Evolutionary conservation across 1,139 yeast species (phyloP), one percentile per base, ranked within the genome.

Genomic region (Hyphopichia khmerensis): DNA sequence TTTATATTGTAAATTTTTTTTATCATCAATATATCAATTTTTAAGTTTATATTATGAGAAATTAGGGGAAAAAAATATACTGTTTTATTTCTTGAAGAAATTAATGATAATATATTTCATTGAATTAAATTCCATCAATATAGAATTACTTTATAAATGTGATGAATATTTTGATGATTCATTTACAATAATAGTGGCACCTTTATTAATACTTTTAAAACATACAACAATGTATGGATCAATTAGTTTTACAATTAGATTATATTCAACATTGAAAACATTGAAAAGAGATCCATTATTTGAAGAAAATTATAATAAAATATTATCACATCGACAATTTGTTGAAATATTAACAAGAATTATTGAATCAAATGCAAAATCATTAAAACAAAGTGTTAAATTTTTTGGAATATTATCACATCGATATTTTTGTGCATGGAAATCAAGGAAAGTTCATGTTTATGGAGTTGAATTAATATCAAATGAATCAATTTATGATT

Each of bases 11-110:
- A 58, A 60, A 39, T 33, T 53, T 13, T 47, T 55, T 21, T 43
- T 60, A 14, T 43, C 51, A 1, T 56, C 58, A 36, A 45, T 64
- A 17, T 58, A 61, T 39, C 59, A 53, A 40, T 56, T 56, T 38
- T 48, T 64, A 15, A 59, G 56, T 43, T 47, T 65, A 32, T 55
- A 64, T 39, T 63, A 55, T 43, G 67, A 65, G 42, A 51, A 49
- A 35, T 45, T 50, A 33, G 49, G 50, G 1, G 43, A 51, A 17
- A 26, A 36, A 2, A 57, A 56, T 2, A 43, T 55, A 10, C 61
- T 57, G 42, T 61, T 56, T 37, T 56, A 55, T 35, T 67, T 63
- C 45, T 52, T 55, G 33, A 58, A 61, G 34, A 60, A 62, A 43
- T 40, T 59, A 32, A 38, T 56, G 8, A 43, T 51, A 0, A 40